A percentile compares a stretch with the other conserved stretches of the same genome.
phyloP scores from a whole-genome alignment of 495 filamentous ascomycete genomes.

The Coniosporium apollinis region DNA sequence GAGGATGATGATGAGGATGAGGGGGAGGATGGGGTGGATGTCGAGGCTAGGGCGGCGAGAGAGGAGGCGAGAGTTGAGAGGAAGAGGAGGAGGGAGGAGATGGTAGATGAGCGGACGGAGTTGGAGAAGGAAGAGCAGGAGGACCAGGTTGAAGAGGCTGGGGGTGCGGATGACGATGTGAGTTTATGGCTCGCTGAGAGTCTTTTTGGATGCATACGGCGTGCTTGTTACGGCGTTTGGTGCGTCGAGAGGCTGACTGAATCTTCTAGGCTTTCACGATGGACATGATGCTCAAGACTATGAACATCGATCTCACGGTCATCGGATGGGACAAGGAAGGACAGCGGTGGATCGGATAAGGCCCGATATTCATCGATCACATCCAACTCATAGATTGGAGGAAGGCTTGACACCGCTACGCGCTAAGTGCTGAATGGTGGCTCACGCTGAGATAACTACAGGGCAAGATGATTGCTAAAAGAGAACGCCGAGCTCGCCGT shows the following conservation, averaged over 20 bases:
- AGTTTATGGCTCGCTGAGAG: slow-evolving; percentile 10
- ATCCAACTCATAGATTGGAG: no score
- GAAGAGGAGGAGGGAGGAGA: slow-evolving; percentile 8
- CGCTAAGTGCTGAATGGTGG: no score
- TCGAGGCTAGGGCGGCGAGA: slow-evolving; percentile 9
- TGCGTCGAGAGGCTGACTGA: not conserved
- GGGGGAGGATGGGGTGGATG: slow-evolving; percentile 12
- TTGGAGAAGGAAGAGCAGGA: slow-evolving; percentile 1
- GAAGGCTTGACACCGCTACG: no score
- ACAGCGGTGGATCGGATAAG: slow-evolving; percentile 36
- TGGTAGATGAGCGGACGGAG: slow-evolving; percentile 6
- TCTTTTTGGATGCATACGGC: not conserved
- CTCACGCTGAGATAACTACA: no score
- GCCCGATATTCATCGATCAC: no score
- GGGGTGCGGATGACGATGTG: slow-evolving; percentile 22
- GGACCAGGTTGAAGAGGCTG: slow-evolving; percentile 8
- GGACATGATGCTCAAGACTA: slow-evolving; percentile 50
- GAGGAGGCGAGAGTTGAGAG: slow-evolving; percentile 5
- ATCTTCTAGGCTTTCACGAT: slow-evolving; percentile 39
- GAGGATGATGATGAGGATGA: slow-evolving; percentile 25
- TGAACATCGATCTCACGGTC: slow-evolving; percentile 44
- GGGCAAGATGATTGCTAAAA: no score
- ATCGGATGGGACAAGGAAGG: slow-evolving; percentile 44
- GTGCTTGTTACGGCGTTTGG: not conserved
- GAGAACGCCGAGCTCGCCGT: no score